phyloP scores from a whole-genome alignment of 2,329 filamentous ascomycete species.

The Tolypocladium tropicale region DNA sequence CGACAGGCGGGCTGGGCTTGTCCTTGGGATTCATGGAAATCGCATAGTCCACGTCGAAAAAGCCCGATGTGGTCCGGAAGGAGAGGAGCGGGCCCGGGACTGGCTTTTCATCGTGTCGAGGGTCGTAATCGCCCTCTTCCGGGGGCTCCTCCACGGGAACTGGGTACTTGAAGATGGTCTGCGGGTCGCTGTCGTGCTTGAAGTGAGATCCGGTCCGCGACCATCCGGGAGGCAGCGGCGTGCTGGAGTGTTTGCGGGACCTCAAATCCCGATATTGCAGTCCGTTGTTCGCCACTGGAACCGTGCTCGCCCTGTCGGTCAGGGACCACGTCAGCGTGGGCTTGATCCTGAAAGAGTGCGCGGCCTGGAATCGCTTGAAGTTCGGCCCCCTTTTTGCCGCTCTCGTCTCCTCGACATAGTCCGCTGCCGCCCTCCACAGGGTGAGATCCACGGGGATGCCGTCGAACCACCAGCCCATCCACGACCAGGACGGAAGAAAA shows the following conservation, averaged over 20 bases:
- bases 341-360: constrained; percentile 27
- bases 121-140: constrained; percentile 17
- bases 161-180: constrained; percentile 30
- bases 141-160: constrained; percentile 26
- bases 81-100: constrained; percentile 28
- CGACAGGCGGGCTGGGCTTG: constrained; percentile 26
- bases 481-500: constrained; percentile 34
- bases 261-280: constrained; percentile 28
- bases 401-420: constrained; percentile 29
- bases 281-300: constrained; percentile 25
- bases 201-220: constrained; percentile 24
- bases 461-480: constrained; percentile 39
- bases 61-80: constrained; percentile 27
- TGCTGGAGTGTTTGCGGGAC: constrained; percentile 18
- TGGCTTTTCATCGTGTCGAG: constrained; percentile 17
- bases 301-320: constrained; percentile 25
- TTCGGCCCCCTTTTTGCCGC: constrained; percentile 18
- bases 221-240: constrained; percentile 28
- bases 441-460: constrained; percentile 29
- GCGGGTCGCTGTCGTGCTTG: constrained; percentile 28
- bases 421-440: constrained; percentile 31
- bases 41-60: constrained; percentile 30
- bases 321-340: constrained; percentile 27
- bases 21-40: constrained; percentile 24
- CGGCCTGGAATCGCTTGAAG: constrained; percentile 23